Percentiles rank a stretch among this genome's conserved stretches.
Evolutionary conservation across 2,329 filamentous ascomycete species (phyloP).

Genomic region (Trichoderma simmonsii): DNA sequence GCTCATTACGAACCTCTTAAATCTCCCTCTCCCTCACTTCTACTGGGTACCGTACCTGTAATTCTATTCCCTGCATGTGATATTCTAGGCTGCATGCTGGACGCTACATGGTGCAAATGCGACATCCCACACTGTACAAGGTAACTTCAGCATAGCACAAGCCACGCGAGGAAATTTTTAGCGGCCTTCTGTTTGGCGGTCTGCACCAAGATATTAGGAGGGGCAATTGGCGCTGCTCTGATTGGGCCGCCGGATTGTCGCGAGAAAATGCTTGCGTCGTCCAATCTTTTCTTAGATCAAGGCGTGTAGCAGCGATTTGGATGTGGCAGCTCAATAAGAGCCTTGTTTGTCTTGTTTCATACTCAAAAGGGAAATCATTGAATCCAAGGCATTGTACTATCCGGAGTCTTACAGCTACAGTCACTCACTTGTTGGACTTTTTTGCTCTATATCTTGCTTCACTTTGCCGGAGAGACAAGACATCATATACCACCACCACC

Average conservation of each 20-base stretch:
- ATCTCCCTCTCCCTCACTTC: neutral
- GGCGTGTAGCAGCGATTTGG: neutral
- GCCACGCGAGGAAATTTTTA: neutral
- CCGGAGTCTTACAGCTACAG: neutral
- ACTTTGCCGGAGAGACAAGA: neutral
- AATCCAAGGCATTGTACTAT: neutral
- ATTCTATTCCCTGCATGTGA: neutral
- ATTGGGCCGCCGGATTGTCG: neutral
- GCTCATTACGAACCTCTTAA: neutral
- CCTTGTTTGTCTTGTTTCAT: neutral
- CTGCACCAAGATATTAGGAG: neutral
- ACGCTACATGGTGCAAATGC: neutral
- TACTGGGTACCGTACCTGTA: neutral
- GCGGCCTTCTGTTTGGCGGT: neutral
- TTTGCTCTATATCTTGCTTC: too few relatives aligned
- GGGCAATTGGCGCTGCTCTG: neutral
- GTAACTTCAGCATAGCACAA: neutral
- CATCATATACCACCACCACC: neutral
- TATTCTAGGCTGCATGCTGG: neutral
- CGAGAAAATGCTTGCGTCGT: neutral
- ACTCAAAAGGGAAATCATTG: neutral
- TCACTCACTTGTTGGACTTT: neutral
- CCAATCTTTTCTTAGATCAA: slow-evolving; percentile 4
- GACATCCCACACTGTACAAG: neutral
- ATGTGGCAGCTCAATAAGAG: neutral